Evolutionary conservation across 2,329 filamentous ascomycete genomes (phyloP).

Genomic region (Apiospora aurea): DNA sequence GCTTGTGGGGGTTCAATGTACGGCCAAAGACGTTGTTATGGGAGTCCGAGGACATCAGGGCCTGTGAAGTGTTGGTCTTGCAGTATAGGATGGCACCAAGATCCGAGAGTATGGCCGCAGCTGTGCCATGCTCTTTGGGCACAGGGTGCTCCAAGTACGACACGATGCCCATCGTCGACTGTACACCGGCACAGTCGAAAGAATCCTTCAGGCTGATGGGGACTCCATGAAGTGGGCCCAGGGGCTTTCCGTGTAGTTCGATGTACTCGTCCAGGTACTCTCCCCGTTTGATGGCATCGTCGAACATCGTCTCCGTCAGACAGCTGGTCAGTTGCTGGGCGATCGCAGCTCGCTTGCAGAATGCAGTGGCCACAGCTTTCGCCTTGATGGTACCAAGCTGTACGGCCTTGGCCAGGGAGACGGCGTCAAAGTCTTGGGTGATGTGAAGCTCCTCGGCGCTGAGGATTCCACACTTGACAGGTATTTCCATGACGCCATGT

Average conservation of each 20-base stretch:
- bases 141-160: not conserved
- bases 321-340: slow-evolving; percentile 42
- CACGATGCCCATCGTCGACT: not conserved
- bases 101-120: not conserved
- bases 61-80: slow-evolving; percentile 6
- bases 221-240: slow-evolving; percentile 46
- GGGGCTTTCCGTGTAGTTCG: not conserved
- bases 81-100: not conserved
- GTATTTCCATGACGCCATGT: not conserved
- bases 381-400: not conserved
- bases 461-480: not conserved
- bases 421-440: too few relatives aligned
- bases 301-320: slow-evolving; percentile 47
- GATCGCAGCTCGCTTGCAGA: slow-evolving; percentile 37
- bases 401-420: not conserved
- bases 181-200: not conserved
- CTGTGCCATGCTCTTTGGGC: not conserved
- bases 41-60: not conserved
- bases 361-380: slow-evolving; percentile 28
- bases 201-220: slow-evolving; percentile 47
- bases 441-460: not conserved
- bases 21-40: slow-evolving; percentile 11
- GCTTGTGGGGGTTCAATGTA: slow-evolving; percentile 1
- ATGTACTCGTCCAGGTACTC: not conserved
- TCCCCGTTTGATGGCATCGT: slow-evolving; percentile 43